These are phyloP conservation scores for Apiotrichum laibachii DNA, from an alignment of 1,284 basidiomycete genomes.

Conservation along the genomic window DNA sequence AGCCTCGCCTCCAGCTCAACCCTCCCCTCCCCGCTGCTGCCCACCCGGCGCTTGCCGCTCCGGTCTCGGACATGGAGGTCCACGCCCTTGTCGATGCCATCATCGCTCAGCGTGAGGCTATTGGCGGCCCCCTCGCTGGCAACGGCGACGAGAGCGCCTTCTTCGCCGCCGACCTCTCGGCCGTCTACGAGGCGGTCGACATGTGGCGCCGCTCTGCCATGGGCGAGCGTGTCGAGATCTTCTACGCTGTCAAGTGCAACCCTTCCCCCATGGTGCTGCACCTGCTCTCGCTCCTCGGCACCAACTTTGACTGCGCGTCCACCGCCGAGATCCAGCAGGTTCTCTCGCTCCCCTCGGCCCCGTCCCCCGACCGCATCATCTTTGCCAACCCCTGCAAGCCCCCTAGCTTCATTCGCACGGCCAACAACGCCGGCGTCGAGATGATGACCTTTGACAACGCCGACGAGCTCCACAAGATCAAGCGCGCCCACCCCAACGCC, in stretches of 20 bases:
- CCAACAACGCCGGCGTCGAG: constrained; percentile 73
- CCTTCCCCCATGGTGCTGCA: constrained; percentile 92
- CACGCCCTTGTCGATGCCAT: constrained; percentile 37
- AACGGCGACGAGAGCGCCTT: constrained; percentile 75
- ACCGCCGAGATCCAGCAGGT: constrained; percentile 88
- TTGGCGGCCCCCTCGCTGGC: constrained; percentile 18
- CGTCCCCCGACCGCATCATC: constrained; percentile 66
- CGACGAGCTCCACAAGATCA: constrained; percentile 96
- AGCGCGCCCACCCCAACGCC: constrained; percentile 74
- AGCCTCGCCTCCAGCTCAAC: constrained; percentile 27
- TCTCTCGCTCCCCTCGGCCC: constrained; percentile 63
- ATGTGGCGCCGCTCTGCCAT: constrained; percentile 80
- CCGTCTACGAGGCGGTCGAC: constrained; percentile 81
- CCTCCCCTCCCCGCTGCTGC: constrained; percentile 18
- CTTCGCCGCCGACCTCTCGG: constrained; percentile 89
- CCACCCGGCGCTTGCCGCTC: constrained; percentile 27
- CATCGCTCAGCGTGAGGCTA: constrained; percentile 26
- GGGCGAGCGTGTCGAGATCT: constrained; percentile 71
- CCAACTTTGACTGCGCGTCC: constrained; percentile 98
- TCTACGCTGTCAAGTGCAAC: constrained; percentile 97
- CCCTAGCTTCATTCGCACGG: constrained; percentile 83
- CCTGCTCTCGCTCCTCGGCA: constrained; percentile 81
- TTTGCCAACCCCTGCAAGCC: constrained; percentile 99
- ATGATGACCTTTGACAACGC: constrained; percentile 98
- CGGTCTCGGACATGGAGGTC: constrained; percentile 33